Base-by-base conservation (phyloP, 371 early-diverging fungal genomes). In the Dinochytrium kinnereticum region DNA sequence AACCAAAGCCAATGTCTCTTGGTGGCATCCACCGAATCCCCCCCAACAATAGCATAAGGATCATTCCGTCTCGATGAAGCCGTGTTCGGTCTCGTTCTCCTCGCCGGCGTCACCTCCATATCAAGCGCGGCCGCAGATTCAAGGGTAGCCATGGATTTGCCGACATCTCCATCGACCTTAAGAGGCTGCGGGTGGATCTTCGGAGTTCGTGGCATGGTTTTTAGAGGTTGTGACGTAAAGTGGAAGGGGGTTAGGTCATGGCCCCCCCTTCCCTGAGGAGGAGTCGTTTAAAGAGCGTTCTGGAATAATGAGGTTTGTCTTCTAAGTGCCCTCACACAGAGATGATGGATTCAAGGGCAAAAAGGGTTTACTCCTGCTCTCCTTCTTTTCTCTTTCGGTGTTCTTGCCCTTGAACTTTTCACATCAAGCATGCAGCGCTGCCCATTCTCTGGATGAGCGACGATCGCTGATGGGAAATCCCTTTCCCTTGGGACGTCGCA, bases 1-100 rank as follows among this genome's bases (percentile, higher is more conserved):
- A 74, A 61, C 70, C 69, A 74, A 0, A 74, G 3, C 74, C 74
- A 68, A 50, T 67, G 74, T 37, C 61, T 1, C 36, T 88, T 51
- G 15, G 57, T 19, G 15, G 13, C 44, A 13, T 44, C 44, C 44
- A 44, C 44, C 44, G 44, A 44, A 44, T 44, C 44, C 44, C 13
- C 19, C 19, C 13, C 13, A 7, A 44, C 44, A 44, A 44, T 13
- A 7, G 44, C 44, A 44, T 44, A 44, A 44, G 44, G 44, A 44
- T 44, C 44, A 44, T 44, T 55, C 57, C 26, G 57, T 19, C 26
- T 55, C 57, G 57, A 55, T 19, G 57, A 55, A 5, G 57, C 30
- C 57, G 57, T 19, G 24, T 19, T 19, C 7, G 57, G 57, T 15
- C 26, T 10, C 26, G 15, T 10, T 15, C 57, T 10, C 10, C 26